Conservation (phyloP, 768 basidiomycete genomes). For the Auriculariales sp. region DNA sequence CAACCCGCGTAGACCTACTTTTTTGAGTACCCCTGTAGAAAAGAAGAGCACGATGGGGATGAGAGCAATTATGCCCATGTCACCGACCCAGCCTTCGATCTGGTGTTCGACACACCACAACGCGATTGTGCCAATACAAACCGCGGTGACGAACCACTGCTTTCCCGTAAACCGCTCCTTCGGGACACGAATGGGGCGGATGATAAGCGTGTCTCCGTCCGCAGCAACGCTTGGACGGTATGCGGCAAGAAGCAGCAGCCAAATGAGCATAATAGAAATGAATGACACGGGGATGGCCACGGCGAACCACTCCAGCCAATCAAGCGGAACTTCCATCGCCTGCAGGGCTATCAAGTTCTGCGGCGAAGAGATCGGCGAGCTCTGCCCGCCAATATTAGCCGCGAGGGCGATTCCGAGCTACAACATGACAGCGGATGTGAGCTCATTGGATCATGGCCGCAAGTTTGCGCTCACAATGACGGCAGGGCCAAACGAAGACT, state of each 20-base stretch:
- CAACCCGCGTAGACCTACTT: constrained; percentile 36
- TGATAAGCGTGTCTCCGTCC: constrained; percentile 65
- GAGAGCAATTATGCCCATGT: constrained; percentile 96
- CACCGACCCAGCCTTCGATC: constrained; percentile 66
- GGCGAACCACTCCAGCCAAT: constrained; percentile 88
- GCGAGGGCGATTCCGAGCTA: constrained; percentile 96
- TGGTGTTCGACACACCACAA: constrained; percentile 82
- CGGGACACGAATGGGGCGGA: constrained; percentile 72
- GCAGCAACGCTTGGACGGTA: constrained; percentile 64
- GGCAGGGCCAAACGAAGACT: constrained; percentile 76
- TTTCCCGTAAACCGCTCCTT: constrained; percentile 67
- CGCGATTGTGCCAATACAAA: constrained; percentile 72
- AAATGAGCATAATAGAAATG: constrained; percentile 78
- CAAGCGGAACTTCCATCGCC: constrained; percentile 73
- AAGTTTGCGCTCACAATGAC: constrained; percentile 56
- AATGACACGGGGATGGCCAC: constrained; percentile 85
- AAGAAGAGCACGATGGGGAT: constrained; percentile 90
- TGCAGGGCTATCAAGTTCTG: constrained; percentile 89
- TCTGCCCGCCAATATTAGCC: constrained; percentile 94
- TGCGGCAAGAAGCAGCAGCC: constrained; percentile 72
- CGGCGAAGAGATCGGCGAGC: constrained; percentile 93
- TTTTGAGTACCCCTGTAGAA: constrained; percentile 81
- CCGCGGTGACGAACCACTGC: constrained; percentile 80
- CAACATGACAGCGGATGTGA: background rate
- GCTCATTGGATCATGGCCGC: background rate